Evolutionary conservation across 2,329 filamentous ascomycete genomes (phyloP).

Genomic region (Pseudogymnoascus verrucosus): DNA sequence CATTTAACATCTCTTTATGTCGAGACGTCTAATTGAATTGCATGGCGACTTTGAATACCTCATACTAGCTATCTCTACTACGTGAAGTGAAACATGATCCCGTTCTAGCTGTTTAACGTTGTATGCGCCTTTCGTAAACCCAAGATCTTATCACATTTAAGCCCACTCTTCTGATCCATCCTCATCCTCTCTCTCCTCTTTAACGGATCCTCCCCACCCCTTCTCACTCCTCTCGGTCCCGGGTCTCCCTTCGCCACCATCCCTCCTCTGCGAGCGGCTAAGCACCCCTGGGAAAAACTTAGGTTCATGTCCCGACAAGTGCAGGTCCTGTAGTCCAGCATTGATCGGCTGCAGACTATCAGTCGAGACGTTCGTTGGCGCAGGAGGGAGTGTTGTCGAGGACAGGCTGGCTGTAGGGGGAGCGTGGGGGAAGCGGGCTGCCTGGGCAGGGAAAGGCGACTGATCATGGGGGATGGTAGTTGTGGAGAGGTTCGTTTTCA

Average conservation of each 20-base stretch:
- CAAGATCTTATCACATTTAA: background rate
- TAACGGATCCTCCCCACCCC: background rate
- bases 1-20: background rate
- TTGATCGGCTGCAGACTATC: conserved; percentile 34
- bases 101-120: background rate
- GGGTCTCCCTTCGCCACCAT: background rate
- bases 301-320: conserved; percentile 52
- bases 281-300: conserved; percentile 66
- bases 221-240: background rate
- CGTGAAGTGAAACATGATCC: background rate
- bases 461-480: conserved; percentile 18
- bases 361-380: conserved; percentile 18
- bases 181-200: background rate
- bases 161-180: background rate
- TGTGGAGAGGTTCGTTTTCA: conserved; percentile 27
- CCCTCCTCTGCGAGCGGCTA: conserved; percentile 26
- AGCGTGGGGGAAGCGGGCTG: conserved; percentile 23
- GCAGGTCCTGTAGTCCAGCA: conserved; percentile 33
- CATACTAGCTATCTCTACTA: background rate
- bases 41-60: background rate
- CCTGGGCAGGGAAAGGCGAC: conserved; percentile 25
- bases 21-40: background rate
- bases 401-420: conserved; percentile 12
- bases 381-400: background rate
- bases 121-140: background rate